Evolutionary conservation across 768 basidiomycete species (phyloP).

Genomic region (Pleurotus eryngii): DNA sequence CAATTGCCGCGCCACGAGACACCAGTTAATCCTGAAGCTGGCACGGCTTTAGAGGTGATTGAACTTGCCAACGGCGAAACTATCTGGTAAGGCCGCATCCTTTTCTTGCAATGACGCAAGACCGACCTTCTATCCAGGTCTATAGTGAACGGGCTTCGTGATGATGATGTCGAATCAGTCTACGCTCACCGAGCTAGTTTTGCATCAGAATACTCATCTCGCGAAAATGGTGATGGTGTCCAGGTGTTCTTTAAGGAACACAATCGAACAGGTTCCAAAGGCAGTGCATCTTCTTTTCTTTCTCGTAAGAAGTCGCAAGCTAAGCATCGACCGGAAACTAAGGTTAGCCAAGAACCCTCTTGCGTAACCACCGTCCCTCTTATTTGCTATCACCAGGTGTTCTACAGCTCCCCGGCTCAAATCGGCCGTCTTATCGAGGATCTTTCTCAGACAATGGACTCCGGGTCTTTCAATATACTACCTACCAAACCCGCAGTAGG

Average conservation of each 20-base stretch:
- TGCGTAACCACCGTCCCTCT: slow-evolving; percentile 22
- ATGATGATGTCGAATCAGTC: slow-evolving; percentile 67
- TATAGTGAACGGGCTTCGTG: slow-evolving; percentile 80
- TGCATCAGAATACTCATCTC: slow-evolving; percentile 67
- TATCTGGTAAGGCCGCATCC: slow-evolving; percentile 53
- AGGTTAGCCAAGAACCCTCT: slow-evolving; percentile 44
- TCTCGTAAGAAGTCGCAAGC: slow-evolving; percentile 59
- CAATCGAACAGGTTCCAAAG: slow-evolving; percentile 58
- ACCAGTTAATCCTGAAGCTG: slow-evolving; percentile 36
- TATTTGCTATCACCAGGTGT: slow-evolving; percentile 47
- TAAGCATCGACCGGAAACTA: slow-evolving; percentile 75
- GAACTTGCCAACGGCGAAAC: slow-evolving; percentile 87
- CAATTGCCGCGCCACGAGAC: slow-evolving; percentile 15
- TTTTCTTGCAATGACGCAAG: background rate
- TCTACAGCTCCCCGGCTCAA: slow-evolving; percentile 71
- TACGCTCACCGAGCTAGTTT: slow-evolving; percentile 70
- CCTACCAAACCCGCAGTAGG: slow-evolving; percentile 30
- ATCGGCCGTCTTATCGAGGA: slow-evolving; percentile 83
- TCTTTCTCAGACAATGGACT: slow-evolving; percentile 77
- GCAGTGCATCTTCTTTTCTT: slow-evolving; percentile 58
- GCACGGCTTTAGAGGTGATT: slow-evolving; percentile 72
- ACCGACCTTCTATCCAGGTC: slow-evolving; percentile 43
- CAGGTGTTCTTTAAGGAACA: slow-evolving; percentile 81
- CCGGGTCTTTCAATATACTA: slow-evolving; percentile 79
- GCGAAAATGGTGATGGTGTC: slow-evolving; percentile 51